These are phyloP conservation scores for Stylosanthes scabra DNA, from an alignment of 331 rosid species.

Conservation along the genomic window DNA sequence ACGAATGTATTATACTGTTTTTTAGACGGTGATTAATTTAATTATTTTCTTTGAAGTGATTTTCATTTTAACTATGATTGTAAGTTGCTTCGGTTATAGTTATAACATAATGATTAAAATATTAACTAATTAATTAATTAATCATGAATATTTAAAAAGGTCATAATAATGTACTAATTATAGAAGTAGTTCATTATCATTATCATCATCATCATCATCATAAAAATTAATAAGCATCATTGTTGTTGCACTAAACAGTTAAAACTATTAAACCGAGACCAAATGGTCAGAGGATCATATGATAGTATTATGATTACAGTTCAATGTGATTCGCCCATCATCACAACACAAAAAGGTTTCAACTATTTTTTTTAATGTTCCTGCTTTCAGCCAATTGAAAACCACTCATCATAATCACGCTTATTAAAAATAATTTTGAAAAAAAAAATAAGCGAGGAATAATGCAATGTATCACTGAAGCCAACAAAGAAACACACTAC, in stretches of 20 bases:
- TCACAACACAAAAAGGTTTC: neutral
- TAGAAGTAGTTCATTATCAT: no score
- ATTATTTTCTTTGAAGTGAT: no score
- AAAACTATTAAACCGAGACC: neutral
- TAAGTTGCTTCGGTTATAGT: neutral
- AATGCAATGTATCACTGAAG: neutral
- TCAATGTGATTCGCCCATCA: neutral
- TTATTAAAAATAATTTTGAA: neutral
- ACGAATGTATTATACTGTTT: neutral
- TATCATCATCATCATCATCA: no score
- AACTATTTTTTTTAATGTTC: no score
- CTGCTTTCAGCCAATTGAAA: neutral
- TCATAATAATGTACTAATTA: no score
- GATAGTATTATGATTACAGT: no score
- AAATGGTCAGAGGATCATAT: neutral
- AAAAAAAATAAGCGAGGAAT: neutral
- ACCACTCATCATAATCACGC: neutral
- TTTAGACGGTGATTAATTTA: no score
- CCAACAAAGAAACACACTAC: constrained; percentile 9
- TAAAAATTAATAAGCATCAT: neutral
- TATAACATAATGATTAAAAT: no score
- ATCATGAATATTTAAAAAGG: neutral
- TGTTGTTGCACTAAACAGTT: neutral
- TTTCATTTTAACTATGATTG: neutral
- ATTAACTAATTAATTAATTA: no score